Conservation (phyloP, 768 basidiomycete genomes). For the Suillus spraguei region DNA sequence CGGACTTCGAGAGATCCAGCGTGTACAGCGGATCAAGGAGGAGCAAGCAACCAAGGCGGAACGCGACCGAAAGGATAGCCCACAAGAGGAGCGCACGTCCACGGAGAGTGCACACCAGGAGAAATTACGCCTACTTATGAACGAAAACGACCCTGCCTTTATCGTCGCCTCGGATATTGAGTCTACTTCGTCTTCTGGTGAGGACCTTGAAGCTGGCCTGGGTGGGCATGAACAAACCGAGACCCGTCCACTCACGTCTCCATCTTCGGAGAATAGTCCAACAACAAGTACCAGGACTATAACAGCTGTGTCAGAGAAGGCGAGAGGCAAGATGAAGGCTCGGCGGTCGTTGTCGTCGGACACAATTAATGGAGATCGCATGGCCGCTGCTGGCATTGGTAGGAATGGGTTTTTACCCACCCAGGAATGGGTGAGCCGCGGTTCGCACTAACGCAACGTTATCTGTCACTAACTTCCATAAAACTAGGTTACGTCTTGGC, state of each 20-base stretch:
- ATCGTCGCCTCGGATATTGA: constrained; percentile 25
- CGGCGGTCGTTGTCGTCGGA: constrained; percentile 58
- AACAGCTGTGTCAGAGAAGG: constrained; percentile 75
- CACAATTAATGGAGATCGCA: constrained; percentile 57
- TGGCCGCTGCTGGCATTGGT: constrained; percentile 73
- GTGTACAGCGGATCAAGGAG: constrained; percentile 71
- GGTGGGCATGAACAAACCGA: constrained; percentile 13
- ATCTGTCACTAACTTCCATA: constrained; percentile 11
- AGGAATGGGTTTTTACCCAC: constrained; percentile 94
- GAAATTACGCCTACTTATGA: constrained; percentile 66
- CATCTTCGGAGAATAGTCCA: constrained; percentile 41
- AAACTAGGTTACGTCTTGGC: constrained; percentile 85
- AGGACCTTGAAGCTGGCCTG: constrained; percentile 16
- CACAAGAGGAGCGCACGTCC: constrained; percentile 10
- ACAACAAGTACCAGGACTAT: constrained; percentile 20
- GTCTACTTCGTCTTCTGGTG: constrained; percentile 19
- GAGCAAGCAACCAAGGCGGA: constrained; percentile 50
- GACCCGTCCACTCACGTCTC: constrained; percentile 44
- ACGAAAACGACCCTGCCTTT: constrained; percentile 42
- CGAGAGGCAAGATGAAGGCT: constrained; percentile 87
- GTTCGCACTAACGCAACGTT: constrained; percentile 2
- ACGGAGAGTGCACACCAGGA: constrained; percentile 52
- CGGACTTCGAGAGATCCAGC: constrained; percentile 85
- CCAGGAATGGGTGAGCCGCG: constrained; percentile 86
- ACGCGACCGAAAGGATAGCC: constrained; percentile 27